Evolutionary conservation across 352 stramenopile species (phyloP), one percentile per base, ranked within the genome.

Genomic region (Phytophthora gonapodyides): DNA sequence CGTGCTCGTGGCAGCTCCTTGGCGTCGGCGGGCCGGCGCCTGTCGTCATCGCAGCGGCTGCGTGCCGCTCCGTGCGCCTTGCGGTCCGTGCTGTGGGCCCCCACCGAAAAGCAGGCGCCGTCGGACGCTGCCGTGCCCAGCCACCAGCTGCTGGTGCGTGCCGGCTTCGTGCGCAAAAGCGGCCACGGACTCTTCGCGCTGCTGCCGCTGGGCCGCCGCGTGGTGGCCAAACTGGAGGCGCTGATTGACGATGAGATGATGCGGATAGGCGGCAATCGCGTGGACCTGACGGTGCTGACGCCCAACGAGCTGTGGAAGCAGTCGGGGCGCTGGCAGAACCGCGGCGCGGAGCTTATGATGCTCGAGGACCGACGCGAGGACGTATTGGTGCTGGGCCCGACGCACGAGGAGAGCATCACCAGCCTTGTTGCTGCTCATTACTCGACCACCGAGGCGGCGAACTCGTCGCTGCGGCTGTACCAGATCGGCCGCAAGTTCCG

Each of bases 401-500:
- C 88, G 4, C 87, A 94, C 55, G 88, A 96, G 47, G 88, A 96
- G 56, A 91, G 82, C 51, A 75, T 97, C 46, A 92, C 88, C 3
- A 88, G 79, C 27, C 78, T 96, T 15, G 87, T 95, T 24, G 82
- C 85, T 7, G 58, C 65, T 5, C 69, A 91, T 42, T 92, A 88
- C 50, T 81, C 68, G 16, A 58, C 73, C 19, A 53, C 58, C 19
- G 61, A 47, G 11, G 45, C 36, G 24, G 58, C 59, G 8, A 71
- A 85, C 17, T 58, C 58, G 10, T 91, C 87, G 31, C 57, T 96
- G 31, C 73, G 84, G 0, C 16, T 97, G 56, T 97, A 97, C 62
- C 89, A 97, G 75, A 81, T 96, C 42, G 82, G 83, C 45, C 82
- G 73, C 54, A 97, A 97, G 66, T 96, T 93, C 60, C 83, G 89